A percentile compares a stretch with the other conserved stretches of the same genome.
These are phyloP conservation scores for Teratosphaeria zuluensis DNA, from an alignment of 2,329 filamentous ascomycete genomes.

Conservation along the genomic window DNA sequence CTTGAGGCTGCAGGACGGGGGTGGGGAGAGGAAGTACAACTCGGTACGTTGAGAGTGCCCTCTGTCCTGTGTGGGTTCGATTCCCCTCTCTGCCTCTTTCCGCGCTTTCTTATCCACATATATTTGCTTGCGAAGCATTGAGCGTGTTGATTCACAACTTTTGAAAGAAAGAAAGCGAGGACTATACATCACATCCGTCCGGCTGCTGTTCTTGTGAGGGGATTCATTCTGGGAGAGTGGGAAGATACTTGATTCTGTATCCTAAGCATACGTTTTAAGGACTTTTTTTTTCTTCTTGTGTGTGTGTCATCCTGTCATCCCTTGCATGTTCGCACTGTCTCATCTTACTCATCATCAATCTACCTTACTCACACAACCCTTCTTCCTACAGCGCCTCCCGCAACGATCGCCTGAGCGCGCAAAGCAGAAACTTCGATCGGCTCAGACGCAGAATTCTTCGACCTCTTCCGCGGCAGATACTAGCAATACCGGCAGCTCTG, in stretches of 20 bases:
- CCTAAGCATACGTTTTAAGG: constrained; percentile 1
- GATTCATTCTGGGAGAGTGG: not conserved
- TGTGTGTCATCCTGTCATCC: not conserved
- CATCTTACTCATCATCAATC: not conserved
- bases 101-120: not conserved
- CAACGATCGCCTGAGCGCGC: not conserved
- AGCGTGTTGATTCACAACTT: not conserved
- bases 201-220: not conserved
- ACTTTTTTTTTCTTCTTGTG: not conserved
- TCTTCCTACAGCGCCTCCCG: not conserved
- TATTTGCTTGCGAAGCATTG: not conserved
- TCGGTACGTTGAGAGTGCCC: constrained; percentile 28
- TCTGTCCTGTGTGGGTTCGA: constrained; percentile 2
- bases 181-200: not conserved
- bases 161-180: not conserved
- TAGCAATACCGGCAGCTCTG: too few species aligned
- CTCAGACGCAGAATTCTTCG: not conserved
- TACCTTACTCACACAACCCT: not conserved
- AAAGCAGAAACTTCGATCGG: not conserved
- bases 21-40: constrained; percentile 36
- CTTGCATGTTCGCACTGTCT: not conserved
- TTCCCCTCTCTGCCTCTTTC: not conserved
- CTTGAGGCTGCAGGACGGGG: constrained; percentile 77
- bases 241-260: not conserved
- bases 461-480: not conserved